These are phyloP conservation scores for Diplocarpon mali DNA, from an alignment of 2,329 filamentous ascomycete genomes.

Conservation along the genomic window DNA sequence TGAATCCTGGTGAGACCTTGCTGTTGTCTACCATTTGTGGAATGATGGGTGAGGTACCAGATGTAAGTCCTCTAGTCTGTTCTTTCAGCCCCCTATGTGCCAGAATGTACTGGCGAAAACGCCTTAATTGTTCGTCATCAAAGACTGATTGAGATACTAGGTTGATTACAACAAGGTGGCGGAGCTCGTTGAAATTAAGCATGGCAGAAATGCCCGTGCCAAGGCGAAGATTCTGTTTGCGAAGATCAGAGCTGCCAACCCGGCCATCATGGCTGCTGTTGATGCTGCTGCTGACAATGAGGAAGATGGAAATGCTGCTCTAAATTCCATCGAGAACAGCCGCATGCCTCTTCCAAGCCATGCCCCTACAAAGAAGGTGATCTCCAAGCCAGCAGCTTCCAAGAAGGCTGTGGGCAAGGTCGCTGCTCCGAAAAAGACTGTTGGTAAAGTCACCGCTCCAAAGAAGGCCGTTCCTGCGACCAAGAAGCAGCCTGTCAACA, in stretches of 20 bases:
- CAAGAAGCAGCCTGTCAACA: not conserved
- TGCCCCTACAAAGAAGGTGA: not conserved
- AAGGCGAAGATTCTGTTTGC: constrained; percentile 17
- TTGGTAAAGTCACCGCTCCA: not conserved
- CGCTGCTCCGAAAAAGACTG: constrained; percentile 10
- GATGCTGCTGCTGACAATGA: not conserved
- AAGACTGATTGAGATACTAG: constrained; percentile 1
- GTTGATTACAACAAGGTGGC: constrained; percentile 34
- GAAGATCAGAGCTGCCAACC: constrained; percentile 11
- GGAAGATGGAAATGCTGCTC: not conserved
- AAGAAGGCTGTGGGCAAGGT: constrained; percentile 22
- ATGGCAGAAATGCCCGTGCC: constrained; percentile 30
- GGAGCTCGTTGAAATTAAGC: constrained; percentile 29
- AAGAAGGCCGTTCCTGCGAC: constrained; percentile 20
- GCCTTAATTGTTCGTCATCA: not conserved
- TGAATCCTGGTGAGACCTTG: not conserved
- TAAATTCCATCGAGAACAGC: too few species aligned
- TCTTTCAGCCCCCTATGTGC: not conserved
- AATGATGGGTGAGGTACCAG: constrained; percentile 11
- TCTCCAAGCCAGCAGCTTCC: not conserved
- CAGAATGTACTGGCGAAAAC: not conserved
- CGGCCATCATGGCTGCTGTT: not conserved
- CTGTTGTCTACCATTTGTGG: not conserved
- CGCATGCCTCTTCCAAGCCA: not conserved
- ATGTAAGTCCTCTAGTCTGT: not conserved